phyloP scores from a whole-genome alignment of 441 rosid species.

The Pelargonium myrrhifolium region DNA sequence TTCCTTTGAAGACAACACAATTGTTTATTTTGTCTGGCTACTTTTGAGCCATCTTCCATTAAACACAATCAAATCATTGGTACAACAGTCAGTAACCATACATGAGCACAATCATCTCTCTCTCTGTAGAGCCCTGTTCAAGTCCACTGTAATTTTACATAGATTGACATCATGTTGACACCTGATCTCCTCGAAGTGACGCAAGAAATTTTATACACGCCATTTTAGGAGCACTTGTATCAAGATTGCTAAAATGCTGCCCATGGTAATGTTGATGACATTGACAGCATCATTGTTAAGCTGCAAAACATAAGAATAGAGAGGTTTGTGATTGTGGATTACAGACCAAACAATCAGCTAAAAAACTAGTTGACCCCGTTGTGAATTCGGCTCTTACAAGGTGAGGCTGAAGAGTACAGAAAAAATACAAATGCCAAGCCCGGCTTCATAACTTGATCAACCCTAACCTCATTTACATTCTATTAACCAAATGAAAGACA shows the following conservation, averaged over 20 bases:
- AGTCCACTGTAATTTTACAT: not conserved
- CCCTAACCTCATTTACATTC: not conserved
- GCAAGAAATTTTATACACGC: constrained; percentile 18
- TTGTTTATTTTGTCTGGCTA: too few species aligned
- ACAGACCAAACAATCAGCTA: not conserved
- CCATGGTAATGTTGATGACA: constrained; percentile 75
- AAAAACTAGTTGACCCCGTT: not conserved
- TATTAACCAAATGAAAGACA: not conserved
- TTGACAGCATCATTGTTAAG: constrained; percentile 84
- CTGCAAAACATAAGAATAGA: constrained; percentile 28
- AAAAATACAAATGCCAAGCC: too few species aligned
- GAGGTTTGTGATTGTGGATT: not conserved
- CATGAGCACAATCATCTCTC: too few species aligned
- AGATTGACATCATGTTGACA: not conserved
- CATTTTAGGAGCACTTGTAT: constrained; percentile 51
- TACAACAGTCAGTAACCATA: too few species aligned
- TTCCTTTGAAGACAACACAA: too few species aligned
- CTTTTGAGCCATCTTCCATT: too few species aligned
- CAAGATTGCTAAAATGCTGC: constrained; percentile 71
- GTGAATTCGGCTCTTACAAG: too few species aligned
- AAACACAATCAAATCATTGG: too few species aligned
- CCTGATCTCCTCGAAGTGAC: not conserved
- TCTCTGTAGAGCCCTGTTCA: too few species aligned
- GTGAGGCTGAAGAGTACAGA: too few species aligned
- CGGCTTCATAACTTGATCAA: not conserved